phyloP scores from a whole-genome alignment of 208 protist genomes.

The Trichomonas tenax region DNA sequence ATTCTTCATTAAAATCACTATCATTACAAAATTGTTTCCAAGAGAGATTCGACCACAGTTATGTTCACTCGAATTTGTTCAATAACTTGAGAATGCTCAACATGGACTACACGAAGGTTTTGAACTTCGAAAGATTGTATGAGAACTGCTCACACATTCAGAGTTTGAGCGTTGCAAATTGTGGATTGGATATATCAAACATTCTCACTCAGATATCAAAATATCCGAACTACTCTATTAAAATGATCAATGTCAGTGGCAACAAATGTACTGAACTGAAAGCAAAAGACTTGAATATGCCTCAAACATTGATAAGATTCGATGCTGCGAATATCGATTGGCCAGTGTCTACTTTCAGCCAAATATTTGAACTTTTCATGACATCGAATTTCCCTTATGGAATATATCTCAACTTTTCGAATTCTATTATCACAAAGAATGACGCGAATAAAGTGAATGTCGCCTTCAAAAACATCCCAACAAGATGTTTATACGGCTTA shows the following conservation, averaged over 20 bases:
- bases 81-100: background rate
- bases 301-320: background rate
- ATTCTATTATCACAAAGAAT: background rate
- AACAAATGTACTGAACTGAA: background rate
- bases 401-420: background rate
- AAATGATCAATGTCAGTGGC: background rate
- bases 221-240: background rate
- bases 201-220: background rate
- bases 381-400: background rate
- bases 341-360: background rate
- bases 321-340: background rate
- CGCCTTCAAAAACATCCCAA: background rate
- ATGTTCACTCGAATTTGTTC: background rate
- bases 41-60: background rate
- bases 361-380: background rate
- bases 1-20: background rate
- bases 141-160: background rate
- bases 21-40: background rate
- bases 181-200: background rate
- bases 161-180: background rate
- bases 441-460: background rate
- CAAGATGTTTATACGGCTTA: background rate
- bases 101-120: background rate
- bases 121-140: background rate
- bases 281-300: background rate